Base-by-base conservation (phyloP, 2,329 filamentous ascomycete genomes). In the Apiospora marii region DNA sequence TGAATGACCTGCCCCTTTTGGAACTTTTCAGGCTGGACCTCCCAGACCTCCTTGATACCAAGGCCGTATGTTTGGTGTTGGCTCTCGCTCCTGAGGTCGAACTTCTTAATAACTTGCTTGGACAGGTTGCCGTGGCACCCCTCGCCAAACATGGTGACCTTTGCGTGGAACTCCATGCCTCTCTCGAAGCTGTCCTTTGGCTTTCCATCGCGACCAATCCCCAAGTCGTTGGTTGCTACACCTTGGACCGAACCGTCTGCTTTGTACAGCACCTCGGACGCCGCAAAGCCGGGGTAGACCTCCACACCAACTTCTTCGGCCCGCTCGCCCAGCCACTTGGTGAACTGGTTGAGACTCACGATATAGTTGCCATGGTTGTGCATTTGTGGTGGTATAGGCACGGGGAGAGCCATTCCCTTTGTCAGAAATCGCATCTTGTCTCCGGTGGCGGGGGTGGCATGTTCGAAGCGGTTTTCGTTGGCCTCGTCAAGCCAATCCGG, bases 331-430 rank as follows among this genome's bases (percentile, higher is more conserved):
- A 99, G 87, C 96, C 96, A 99, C 84, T 96, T 97, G 72, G 93
- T 93, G 80, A 99, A 92, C 83, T 98, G 94, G 83, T 97, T 98
- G 79, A 99, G 85, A 80, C 94, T 97, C 79, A 99, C 91, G 77
- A 99, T 99, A 83, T 97, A 98, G 84, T 99, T 99, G 77, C 96
- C 96, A 79, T 97, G 90, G 82, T 99, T 99, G 86, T 95, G 91
- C 96, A 99, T 99, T 85, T 98, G 96, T 44, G 96, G 96, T 64
- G 96, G 96, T 16, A 92, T 91, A 0, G 96, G 96, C 70, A 98
- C 86, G 7, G 94, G 94, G 72, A 97, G 90, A 0, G 95, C 87
- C 74, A 87, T 87, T 71, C 87, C 93, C 85, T 95, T 93, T 67
- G 96, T 98, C 74, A 99, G 88, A 84, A 98, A 98, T 77, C 94